These are phyloP conservation scores for Aspergillus ochraceoroseus DNA, from an alignment of 2,329 filamentous ascomycete species.

Conservation along the genomic window DNA sequence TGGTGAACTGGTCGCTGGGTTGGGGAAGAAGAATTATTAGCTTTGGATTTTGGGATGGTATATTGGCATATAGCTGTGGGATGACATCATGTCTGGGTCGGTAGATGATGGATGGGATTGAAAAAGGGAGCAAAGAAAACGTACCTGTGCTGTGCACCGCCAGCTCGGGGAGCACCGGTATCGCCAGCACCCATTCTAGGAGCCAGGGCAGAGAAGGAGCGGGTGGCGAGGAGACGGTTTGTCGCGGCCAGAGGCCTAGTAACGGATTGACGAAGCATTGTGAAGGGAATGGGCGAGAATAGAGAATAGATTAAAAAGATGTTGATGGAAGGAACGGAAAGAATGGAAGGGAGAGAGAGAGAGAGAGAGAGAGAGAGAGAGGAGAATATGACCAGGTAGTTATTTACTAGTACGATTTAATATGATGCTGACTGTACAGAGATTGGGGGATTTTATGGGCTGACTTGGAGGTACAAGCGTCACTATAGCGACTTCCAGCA, in stretches of 20 bases:
- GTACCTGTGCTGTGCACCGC: constrained; percentile 38
- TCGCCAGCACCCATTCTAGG: constrained; percentile 66
- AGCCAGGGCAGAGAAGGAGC: constrained; percentile 60
- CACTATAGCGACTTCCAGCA: too few relatives aligned
- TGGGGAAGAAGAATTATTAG: constrained; percentile 7
- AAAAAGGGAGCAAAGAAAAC: constrained; percentile 14
- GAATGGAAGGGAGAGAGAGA: constrained; percentile 2
- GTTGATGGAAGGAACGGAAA: neutral
- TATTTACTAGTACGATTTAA: too few relatives aligned
- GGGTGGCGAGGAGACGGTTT: constrained; percentile 46
- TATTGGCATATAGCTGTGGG: too few relatives aligned
- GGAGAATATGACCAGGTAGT: constrained; percentile 4
- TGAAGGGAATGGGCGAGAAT: constrained; percentile 9
- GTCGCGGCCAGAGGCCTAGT: constrained; percentile 55
- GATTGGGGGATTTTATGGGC: too few relatives aligned
- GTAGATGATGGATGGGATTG: neutral
- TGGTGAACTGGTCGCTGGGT: constrained; percentile 80
- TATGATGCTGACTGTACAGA: too few relatives aligned
- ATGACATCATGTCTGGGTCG: constrained; percentile 19
- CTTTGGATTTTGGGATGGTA: neutral
- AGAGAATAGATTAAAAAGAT: too few relatives aligned
- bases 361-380: constrained; percentile 7
- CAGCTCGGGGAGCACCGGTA: constrained; percentile 50
- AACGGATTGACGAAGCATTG: constrained; percentile 65
- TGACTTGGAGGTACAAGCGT: too few relatives aligned